Conservation (phyloP, 192 early-diverging fungal species). For the Linnemannia exigua region DNA sequence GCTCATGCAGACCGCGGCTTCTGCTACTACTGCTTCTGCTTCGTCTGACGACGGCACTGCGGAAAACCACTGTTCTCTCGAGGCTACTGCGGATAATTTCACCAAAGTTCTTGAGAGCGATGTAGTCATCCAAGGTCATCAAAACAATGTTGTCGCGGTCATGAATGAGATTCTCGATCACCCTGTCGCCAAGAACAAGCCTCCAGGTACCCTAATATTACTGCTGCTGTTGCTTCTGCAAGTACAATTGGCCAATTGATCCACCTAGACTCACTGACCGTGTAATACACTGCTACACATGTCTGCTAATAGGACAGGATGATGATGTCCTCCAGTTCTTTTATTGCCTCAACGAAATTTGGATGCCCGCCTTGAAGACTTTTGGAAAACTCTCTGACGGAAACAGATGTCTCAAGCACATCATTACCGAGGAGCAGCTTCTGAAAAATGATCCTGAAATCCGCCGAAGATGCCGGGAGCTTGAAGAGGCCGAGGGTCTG, state of each 20-base stretch:
- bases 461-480: background rate
- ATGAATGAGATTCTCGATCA: conserved; percentile 16
- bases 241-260: background rate
- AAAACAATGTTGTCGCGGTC: conserved; percentile 18
- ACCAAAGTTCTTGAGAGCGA: conserved; percentile 7
- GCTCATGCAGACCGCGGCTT: conserved; percentile 24
- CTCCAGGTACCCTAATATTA: background rate
- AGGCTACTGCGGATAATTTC: conserved; percentile 20
- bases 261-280: background rate
- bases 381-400: background rate
- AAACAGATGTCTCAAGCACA: conserved; percentile 32
- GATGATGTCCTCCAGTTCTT: background rate
- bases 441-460: conserved; percentile 12
- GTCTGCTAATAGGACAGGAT: background rate
- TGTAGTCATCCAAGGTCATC: conserved; percentile 11
- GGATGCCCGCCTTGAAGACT: conserved; percentile 9
- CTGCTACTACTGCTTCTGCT: background rate
- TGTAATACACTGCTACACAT: background rate
- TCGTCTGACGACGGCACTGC: background rate
- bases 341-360: conserved; percentile 39
- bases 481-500: conserved; percentile 19
- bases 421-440: conserved; percentile 34
- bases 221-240: background rate
- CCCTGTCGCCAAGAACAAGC: background rate
- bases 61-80: background rate